phyloP scores from a whole-genome alignment of 129 eudicot genomes.

The Flaveria ramosissima region DNA sequence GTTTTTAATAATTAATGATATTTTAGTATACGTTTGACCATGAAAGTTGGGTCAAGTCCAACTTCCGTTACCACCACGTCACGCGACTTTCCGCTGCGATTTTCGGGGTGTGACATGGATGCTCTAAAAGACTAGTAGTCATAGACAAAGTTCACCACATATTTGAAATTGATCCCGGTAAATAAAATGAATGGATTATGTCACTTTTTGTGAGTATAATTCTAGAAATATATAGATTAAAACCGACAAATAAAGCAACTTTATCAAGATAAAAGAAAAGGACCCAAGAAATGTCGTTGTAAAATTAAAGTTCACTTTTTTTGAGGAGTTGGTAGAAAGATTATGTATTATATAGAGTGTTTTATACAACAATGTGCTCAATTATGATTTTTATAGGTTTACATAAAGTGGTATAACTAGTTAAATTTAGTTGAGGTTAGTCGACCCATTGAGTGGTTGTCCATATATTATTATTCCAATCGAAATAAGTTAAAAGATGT shows the following conservation, averaged over 20 bases:
- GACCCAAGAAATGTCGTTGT: not conserved
- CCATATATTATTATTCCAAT: not conserved
- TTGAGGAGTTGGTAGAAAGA: not conserved
- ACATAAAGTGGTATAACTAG: not conserved
- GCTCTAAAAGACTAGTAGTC: too few relatives aligned
- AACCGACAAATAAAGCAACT: not conserved
- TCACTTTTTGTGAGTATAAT: too few relatives aligned
- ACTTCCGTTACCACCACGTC: too few relatives aligned
- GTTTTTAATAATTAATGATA: too few relatives aligned
- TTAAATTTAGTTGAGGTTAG: not conserved
- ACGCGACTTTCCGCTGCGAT: too few relatives aligned
- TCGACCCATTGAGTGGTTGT: conserved; percentile 1
- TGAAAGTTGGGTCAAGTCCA: too few relatives aligned
- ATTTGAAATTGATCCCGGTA: too few relatives aligned
- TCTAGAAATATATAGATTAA: too few relatives aligned
- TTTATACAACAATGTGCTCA: not conserved
- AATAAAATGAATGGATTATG: too few relatives aligned
- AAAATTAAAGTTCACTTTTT: not conserved
- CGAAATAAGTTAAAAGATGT: not conserved
- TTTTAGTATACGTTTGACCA: too few relatives aligned
- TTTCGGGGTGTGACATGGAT: too few relatives aligned
- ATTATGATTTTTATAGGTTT: not conserved
- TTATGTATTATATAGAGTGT: not conserved
- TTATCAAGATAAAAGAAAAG: not conserved
- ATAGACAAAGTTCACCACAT: too few relatives aligned